phyloP scores from a whole-genome alignment of 108 stramenopile species.

The Nannochloropsis gaditana region DNA sequence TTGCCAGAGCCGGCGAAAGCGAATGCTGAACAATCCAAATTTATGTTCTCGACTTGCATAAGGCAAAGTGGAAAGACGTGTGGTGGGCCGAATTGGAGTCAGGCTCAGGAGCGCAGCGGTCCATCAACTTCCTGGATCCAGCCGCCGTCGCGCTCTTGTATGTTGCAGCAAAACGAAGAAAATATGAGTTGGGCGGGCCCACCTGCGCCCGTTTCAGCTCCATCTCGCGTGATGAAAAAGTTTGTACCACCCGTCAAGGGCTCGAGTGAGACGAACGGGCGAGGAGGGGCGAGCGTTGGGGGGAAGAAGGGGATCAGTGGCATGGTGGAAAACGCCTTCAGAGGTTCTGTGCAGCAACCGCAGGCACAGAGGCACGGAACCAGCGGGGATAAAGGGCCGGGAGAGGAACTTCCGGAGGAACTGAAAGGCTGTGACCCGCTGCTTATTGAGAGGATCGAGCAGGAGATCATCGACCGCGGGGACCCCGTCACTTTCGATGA shows the following conservation, averaged over 20 bases:
- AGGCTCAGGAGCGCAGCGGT: too few relatives aligned
- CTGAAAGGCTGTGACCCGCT: slow-evolving; percentile 47
- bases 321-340: neutral
- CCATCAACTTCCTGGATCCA: too few relatives aligned
- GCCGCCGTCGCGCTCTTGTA: too few relatives aligned
- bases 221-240: slow-evolving; percentile 8
- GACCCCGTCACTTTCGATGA: slow-evolving; percentile 53
- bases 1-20: too few relatives aligned
- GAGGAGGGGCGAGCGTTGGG: slow-evolving; percentile 4
- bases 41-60: too few relatives aligned
- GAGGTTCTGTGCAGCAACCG: neutral
- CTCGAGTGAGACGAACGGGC: neutral
- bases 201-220: neutral
- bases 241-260: neutral
- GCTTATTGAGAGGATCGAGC: slow-evolving; percentile 47
- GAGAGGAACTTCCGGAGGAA: slow-evolving; percentile 45
- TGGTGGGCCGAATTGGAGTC: too few relatives aligned
- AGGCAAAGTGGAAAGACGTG: too few relatives aligned
- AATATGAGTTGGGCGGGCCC: neutral
- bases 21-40: too few relatives aligned
- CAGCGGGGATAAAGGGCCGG: slow-evolving; percentile 1
- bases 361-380: neutral
- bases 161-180: too few relatives aligned
- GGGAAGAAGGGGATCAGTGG: neutral
- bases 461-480: slow-evolving; percentile 37